Percentiles rank a stretch among this genome's conserved stretches.
Evolutionary conservation across 768 basidiomycete genomes (phyloP).

Genomic region (Mycena vitilis): DNA sequence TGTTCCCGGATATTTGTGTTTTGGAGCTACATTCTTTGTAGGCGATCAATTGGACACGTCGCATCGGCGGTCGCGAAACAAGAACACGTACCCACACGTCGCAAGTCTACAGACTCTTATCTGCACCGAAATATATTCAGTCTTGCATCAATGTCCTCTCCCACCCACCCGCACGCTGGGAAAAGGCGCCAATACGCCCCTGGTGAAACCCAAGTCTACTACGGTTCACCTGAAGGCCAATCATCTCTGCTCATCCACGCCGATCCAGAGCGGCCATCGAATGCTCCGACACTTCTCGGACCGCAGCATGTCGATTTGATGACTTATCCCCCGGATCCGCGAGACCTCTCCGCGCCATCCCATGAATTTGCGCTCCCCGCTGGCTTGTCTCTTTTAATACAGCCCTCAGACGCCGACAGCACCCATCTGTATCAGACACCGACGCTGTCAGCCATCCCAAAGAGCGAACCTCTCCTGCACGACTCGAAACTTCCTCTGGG

Average conservation of each 20-base stretch:
- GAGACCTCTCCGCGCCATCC: slow-evolving; percentile 61
- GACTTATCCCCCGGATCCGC: slow-evolving; percentile 67
- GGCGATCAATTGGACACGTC: not conserved
- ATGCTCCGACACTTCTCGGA: slow-evolving; percentile 52
- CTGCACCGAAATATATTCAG: not conserved
- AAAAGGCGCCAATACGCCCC: slow-evolving; percentile 70
- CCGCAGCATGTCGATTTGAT: slow-evolving; percentile 69
- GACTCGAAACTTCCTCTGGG: slow-evolving; percentile 70
- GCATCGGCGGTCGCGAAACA: not conserved
- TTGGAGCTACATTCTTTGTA: not conserved
- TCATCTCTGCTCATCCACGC: slow-evolving; percentile 27
- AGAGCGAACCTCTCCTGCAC: slow-evolving; percentile 62
- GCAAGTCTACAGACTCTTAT: too few species aligned
- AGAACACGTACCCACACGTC: slow-evolving; percentile 10
- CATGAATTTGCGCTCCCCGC: slow-evolving; percentile 68
- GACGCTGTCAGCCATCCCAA: slow-evolving; percentile 69
- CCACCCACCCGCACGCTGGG: slow-evolving; percentile 1
- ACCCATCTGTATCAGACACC: slow-evolving; percentile 68
- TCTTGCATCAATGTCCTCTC: slow-evolving; percentile 6
- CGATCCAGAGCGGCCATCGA: slow-evolving; percentile 33
- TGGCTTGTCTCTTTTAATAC: slow-evolving; percentile 55
- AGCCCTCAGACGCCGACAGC: slow-evolving; percentile 51
- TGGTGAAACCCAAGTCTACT: slow-evolving; percentile 65
- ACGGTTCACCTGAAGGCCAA: slow-evolving; percentile 43
- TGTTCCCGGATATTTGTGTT: not conserved